Percentiles rank a stretch among this genome's conserved stretches.
phyloP scores from a whole-genome alignment of 805 yeast species.

The Saccharomycopsis sp. region DNA sequence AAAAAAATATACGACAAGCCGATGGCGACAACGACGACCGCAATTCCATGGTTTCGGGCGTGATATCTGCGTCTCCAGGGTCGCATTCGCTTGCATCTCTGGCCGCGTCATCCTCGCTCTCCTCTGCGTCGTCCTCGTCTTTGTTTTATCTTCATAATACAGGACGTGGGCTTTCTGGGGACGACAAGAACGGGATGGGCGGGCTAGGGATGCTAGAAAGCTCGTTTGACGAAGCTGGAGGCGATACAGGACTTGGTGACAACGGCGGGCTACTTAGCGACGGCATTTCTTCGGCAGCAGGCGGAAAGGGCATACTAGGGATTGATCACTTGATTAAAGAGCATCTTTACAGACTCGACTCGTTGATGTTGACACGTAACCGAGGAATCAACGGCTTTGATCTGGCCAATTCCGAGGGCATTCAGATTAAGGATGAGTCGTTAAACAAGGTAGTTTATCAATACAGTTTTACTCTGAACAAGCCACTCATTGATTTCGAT shows the following conservation, averaged over 20 bases:
- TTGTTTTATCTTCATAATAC: not conserved
- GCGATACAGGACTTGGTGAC: not conserved
- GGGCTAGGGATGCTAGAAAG: not conserved
- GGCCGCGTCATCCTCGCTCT: not conserved
- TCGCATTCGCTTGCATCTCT: not conserved
- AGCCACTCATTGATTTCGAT: conserved; percentile 16
- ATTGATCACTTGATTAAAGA: not conserved
- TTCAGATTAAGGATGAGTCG: conserved; percentile 9
- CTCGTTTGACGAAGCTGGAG: not conserved
- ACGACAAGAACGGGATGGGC: not conserved
- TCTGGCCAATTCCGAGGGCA: not conserved
- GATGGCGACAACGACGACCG: conserved; percentile 19
- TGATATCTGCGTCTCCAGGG: not conserved
- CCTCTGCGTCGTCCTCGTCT: not conserved
- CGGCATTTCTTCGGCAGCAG: not conserved
- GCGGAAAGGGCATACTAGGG: not conserved
- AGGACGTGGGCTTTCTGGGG: not conserved
- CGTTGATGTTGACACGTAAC: conserved; percentile 9
- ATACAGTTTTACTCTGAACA: conserved; percentile 13
- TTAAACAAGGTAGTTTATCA: conserved; percentile 5
- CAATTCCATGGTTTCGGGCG: not conserved
- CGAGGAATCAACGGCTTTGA: conserved; percentile 17
- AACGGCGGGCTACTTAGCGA: not conserved
- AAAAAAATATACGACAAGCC: not conserved
- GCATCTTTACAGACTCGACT: conserved; percentile 3